A percentile compares a stretch with the other conserved stretches of the same genome.
Evolutionary conservation across 2,329 filamentous ascomycete genomes (phyloP).

Genomic region (Cercospora beticola): DNA sequence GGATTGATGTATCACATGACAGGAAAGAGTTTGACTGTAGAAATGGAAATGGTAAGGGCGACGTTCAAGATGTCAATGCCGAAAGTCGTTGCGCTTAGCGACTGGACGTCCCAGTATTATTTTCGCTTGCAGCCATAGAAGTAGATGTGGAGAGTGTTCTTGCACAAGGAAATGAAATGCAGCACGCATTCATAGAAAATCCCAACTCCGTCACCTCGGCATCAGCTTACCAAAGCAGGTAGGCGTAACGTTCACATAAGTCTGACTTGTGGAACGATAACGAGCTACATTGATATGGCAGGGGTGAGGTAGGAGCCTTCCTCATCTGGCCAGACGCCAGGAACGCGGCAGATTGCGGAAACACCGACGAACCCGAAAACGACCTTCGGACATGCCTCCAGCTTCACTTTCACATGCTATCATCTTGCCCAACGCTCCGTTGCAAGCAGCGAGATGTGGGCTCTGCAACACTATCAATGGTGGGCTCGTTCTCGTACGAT

Average conservation of each 20-base stretch:
- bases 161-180: too few species aligned
- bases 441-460: not conserved
- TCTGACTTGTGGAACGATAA: not conserved
- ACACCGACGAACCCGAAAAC: not conserved
- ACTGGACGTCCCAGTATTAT: not conserved
- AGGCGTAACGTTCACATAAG: not conserved
- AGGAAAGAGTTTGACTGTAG: not conserved
- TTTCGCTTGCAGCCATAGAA: not conserved
- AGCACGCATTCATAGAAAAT: too few species aligned
- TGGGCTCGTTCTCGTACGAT: not conserved
- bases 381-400: not conserved
- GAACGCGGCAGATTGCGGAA: not conserved
- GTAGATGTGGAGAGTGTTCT: not conserved
- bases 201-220: too few species aligned
- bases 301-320: not conserved
- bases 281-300: not conserved
- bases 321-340: not conserved
- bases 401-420: not conserved
- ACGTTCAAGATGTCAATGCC: not conserved
- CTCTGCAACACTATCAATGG: not conserved
- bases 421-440: not conserved
- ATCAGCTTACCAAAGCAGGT: too few species aligned
- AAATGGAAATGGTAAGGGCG: not conserved
- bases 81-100: not conserved
- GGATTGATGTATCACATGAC: not conserved